phyloP scores from a whole-genome alignment of 192 early-diverging fungal species.

The Podochytrium sp. region DNA sequence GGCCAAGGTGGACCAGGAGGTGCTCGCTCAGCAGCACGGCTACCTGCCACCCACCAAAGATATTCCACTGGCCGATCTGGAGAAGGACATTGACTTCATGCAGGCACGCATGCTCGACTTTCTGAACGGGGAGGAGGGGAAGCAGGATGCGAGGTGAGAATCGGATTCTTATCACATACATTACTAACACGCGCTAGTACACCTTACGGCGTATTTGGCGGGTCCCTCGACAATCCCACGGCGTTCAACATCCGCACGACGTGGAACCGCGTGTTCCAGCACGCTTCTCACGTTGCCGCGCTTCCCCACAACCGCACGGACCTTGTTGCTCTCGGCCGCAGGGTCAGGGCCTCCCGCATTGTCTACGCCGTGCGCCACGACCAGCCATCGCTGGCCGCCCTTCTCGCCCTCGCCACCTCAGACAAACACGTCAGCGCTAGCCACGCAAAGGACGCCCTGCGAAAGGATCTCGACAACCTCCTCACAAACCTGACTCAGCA shows the following conservation, averaged over 20 bases:
- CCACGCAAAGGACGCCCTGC: background rate
- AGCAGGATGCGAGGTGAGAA: background rate
- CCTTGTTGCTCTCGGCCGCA: slow-evolving; percentile 13
- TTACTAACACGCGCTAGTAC: background rate
- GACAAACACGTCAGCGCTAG: background rate
- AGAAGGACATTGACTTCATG: slow-evolving; percentile 19
- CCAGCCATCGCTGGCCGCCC: slow-evolving; percentile 11
- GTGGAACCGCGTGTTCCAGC: slow-evolving; percentile 27
- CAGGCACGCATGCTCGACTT: slow-evolving; percentile 30
- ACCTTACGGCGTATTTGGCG: slow-evolving; percentile 28
- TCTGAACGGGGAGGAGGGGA: slow-evolving; percentile 28
- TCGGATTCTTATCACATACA: no score
- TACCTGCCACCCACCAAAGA: slow-evolving; percentile 17
- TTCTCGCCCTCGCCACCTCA: slow-evolving; percentile 19
- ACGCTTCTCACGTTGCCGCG: background rate
- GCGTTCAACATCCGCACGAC: slow-evolving; percentile 11
- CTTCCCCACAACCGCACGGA: slow-evolving; percentile 7
- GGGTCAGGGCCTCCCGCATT: slow-evolving; percentile 11
- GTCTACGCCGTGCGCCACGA: slow-evolving; percentile 26
- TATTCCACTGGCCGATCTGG: slow-evolving; percentile 8
- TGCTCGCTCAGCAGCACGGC: background rate
- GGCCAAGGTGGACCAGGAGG: background rate
- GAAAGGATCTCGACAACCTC: background rate
- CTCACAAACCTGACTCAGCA: background rate
- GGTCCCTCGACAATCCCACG: background rate